Evolutionary conservation across 2,329 filamentous ascomycete species (phyloP).

Genomic region (Cordyceps militaris): DNA sequence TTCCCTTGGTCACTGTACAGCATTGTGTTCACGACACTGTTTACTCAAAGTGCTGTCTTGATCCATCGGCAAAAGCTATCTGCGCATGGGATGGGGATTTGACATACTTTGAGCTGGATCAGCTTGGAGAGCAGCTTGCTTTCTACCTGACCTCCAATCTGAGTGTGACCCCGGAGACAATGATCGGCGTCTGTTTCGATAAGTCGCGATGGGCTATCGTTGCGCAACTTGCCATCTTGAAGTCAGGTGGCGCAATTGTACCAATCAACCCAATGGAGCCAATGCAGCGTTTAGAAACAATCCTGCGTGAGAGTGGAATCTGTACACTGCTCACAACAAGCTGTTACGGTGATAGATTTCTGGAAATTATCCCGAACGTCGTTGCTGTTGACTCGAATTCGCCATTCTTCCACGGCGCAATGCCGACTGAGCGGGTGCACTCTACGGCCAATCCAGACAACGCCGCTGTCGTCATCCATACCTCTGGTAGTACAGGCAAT

Average conservation of each 20-base stretch:
- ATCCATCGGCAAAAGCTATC: neutral
- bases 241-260: conserved; percentile 8
- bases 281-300: neutral
- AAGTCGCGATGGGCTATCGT: conserved; percentile 9
- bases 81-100: conserved; percentile 14
- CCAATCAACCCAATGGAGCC: neutral
- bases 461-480: conserved; percentile 8
- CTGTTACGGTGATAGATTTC: neutral
- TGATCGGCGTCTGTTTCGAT: conserved; percentile 2
- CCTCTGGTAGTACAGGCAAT: conserved; percentile 13
- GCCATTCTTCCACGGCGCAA: neutral
- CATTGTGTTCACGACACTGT: neutral
- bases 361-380: neutral
- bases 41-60: neutral
- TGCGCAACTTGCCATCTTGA: conserved; percentile 10
- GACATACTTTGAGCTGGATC: conserved; percentile 13
- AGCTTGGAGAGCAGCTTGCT: neutral
- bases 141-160: neutral
- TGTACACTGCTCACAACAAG: neutral
- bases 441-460: neutral
- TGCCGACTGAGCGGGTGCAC: neutral
- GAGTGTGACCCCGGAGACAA: neutral
- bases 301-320: neutral
- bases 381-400: neutral
- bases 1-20: neutral